A percentile compares a stretch with the other conserved stretches of the same genome.
phyloP scores from a whole-genome alignment of 176 grass and related monocot genomes.

The Paspalum vaginatum region DNA sequence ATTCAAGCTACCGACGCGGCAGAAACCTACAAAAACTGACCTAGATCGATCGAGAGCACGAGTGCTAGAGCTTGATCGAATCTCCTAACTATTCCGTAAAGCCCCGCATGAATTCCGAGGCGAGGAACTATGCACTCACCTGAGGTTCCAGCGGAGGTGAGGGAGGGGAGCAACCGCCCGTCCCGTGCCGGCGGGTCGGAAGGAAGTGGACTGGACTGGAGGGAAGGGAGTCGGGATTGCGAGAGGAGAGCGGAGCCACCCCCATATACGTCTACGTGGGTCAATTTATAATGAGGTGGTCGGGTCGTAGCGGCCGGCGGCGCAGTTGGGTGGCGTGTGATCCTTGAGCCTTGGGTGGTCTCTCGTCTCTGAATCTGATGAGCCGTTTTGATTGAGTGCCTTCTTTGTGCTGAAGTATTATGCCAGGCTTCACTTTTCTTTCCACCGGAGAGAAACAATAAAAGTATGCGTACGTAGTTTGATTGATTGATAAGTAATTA shows the following conservation, averaged over 20 bases:
- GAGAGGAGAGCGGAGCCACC: background rate
- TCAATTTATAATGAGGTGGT: constrained; percentile 29
- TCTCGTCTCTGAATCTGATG: no score
- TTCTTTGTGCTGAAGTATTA: no score
- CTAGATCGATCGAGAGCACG: background rate
- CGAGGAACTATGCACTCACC: constrained; percentile 20
- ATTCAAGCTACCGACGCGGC: background rate
- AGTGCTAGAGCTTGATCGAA: background rate
- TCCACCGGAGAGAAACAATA: no score
- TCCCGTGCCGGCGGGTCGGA: background rate
- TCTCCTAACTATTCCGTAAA: background rate
- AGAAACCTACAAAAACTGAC: background rate
- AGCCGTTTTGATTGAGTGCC: no score
- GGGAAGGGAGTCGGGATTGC: background rate
- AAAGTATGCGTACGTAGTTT: no score
- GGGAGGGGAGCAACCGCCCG: background rate
- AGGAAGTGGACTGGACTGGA: background rate
- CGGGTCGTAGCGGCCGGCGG: no score
- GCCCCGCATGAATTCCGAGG: background rate
- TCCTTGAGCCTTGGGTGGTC: background rate
- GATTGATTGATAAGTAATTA: no score
- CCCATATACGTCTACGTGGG: background rate
- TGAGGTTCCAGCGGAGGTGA: background rate
- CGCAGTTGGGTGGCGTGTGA: background rate
- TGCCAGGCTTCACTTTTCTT: no score